Percentiles rank a stretch among this genome's conserved stretches.
These are phyloP conservation scores for Boletus smithii DNA, from an alignment of 1,284 basidiomycete genomes.

Conservation along the genomic window DNA sequence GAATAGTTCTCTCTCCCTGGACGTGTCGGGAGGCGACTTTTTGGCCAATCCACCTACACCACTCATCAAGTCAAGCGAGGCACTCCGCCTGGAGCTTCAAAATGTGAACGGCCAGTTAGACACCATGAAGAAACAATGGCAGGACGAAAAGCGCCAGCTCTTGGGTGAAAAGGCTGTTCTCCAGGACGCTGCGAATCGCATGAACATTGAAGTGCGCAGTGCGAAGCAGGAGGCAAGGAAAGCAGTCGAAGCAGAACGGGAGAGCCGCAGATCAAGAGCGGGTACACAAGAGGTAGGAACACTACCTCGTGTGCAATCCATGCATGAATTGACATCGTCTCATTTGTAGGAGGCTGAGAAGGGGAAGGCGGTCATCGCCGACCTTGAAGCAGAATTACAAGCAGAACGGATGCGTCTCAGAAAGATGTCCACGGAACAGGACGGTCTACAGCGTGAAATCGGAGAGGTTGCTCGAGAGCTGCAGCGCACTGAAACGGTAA, in stretches of 20 bases:
- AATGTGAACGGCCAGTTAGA: conserved; percentile 61
- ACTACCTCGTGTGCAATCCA: not conserved
- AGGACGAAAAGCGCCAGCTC: conserved; percentile 57
- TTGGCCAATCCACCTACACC: conserved; percentile 59
- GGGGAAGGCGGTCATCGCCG: conserved; percentile 59
- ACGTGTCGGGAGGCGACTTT: conserved; percentile 46
- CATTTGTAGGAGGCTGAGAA: conserved; percentile 59
- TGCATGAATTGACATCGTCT: conserved; percentile 5
- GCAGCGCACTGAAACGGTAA: conserved; percentile 64
- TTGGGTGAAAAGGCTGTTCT: conserved; percentile 68
- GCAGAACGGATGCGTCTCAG: conserved; percentile 64
- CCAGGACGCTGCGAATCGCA: conserved; percentile 61
- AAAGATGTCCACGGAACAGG: conserved; percentile 59
- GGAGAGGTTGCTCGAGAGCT: conserved; percentile 59
- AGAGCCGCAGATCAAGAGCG: conserved; percentile 43
- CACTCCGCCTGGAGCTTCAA: conserved; percentile 52
- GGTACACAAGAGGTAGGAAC: conserved; percentile 53
- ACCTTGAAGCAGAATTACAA: conserved; percentile 65
- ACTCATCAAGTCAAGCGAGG: conserved; percentile 60
- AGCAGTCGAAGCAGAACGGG: conserved; percentile 49
- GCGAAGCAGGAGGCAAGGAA: conserved; percentile 55
- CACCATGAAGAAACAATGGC: conserved; percentile 62
- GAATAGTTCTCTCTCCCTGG: conserved; percentile 51
- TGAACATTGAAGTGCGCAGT: conserved; percentile 57
- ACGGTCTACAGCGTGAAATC: conserved; percentile 57